Conservation (phyloP, 768 basidiomycete species). For the Suillus placidus region DNA sequence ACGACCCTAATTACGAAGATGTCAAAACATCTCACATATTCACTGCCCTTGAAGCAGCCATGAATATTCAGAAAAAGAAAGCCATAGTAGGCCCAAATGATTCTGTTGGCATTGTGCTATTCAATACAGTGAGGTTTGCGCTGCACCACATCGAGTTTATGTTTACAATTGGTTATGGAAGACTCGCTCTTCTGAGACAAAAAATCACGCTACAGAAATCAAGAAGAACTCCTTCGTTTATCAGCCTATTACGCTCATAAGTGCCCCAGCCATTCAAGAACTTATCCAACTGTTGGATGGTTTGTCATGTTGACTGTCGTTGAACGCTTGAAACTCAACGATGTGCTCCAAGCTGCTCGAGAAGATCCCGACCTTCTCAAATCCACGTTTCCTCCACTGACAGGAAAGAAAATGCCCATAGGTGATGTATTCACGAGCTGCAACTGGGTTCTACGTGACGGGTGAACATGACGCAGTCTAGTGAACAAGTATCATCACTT, state of each 20-base stretch:
- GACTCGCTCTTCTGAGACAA: conserved; percentile 35
- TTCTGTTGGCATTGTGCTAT: conserved; percentile 86
- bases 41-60: conserved; percentile 77
- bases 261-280: conserved; percentile 79
- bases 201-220: conserved; percentile 53
- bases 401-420: conserved; percentile 65
- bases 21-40: conserved; percentile 76
- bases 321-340: conserved; percentile 9
- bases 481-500: conserved; percentile 6
- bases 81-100: conserved; percentile 88
- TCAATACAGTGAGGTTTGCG: conserved; percentile 76
- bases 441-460: conserved; percentile 86
- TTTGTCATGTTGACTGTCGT: conserved; percentile 34
- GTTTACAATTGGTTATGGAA: conserved; percentile 10
- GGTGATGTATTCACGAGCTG: conserved; percentile 91
- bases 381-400: conserved; percentile 65
- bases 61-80: conserved; percentile 89
- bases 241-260: conserved; percentile 76
- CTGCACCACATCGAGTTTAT: neutral
- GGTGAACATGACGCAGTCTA: conserved; percentile 46
- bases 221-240: conserved; percentile 73
- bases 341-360: conserved; percentile 52
- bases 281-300: conserved; percentile 79
- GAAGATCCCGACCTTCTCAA: conserved; percentile 61
- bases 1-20: conserved; percentile 67